Base-by-base conservation (phyloP, 441 rosid genomes). In the Theobroma grandiflorum region DNA sequence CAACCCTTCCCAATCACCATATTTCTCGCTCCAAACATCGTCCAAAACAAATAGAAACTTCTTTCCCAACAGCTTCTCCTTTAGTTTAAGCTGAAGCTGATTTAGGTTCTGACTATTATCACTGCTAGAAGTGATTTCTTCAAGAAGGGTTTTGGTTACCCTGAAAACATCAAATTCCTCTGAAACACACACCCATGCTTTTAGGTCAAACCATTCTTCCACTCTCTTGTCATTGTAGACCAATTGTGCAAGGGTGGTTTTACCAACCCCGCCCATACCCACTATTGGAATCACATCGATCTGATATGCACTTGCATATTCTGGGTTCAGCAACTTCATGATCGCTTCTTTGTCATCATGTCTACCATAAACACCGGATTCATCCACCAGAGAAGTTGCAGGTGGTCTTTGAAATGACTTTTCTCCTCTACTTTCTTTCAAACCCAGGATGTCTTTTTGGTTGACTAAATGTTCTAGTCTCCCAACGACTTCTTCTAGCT, bases 151-250 rank as follows among this genome's bases (percentile, higher is more conserved):
- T 72, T 72, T 52, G 76, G 49, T 72, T 4, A 72, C 62, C 31
- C 15, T 72, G 18, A 37, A 18, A 53, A 9, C 47, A 37, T 72
- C 76, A 72, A 72, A 72, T 72, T 72, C 76, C 31, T 31, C 47
- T 4, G 76, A 72, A 35, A 72, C 76, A 72, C 76, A 72, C 18
- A 72, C 76, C 76, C 76, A 72, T 2, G 63, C 76, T 72, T 52
- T 72, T 47, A 18, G 22, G 18, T 72, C 63, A 35, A 72, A 72
- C 76, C 63, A 72, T 11, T 9, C 76, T 3, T 52, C 49, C 76
- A 53, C 33, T n/a, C 76, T 72, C 33, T 72, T n/a, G 76, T 72
- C 76, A 72, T 72, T 72, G 76, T 15, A 72, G 62, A 72, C 26
- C 63, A 72, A 52, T 37, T 72, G 63, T 52, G 76, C 63, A n/a